phyloP scores from a whole-genome alignment of 495 filamentous ascomycete species.

The Penicillium antarcticum region DNA sequence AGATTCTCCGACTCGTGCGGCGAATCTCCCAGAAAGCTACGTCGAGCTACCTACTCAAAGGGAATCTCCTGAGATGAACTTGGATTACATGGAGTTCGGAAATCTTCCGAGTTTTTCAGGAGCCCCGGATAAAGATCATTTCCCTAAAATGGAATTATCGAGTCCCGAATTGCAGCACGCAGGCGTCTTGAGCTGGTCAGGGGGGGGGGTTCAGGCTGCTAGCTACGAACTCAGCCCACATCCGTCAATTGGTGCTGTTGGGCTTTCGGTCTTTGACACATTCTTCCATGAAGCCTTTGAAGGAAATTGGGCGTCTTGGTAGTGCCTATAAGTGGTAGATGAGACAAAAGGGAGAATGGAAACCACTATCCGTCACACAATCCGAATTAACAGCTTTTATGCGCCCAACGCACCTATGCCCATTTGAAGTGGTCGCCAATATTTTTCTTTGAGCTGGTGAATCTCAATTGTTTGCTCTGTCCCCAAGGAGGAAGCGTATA shows the following conservation, averaged over 20 bases:
- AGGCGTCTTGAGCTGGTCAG: background rate
- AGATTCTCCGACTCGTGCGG: no score
- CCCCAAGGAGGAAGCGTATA: conserved; percentile 36
- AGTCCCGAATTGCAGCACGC: background rate
- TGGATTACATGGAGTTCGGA: background rate
- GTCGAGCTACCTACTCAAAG: background rate
- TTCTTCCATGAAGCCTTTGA: background rate
- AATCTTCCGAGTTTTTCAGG: no score
- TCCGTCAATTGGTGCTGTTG: background rate
- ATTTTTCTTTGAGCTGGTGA: conserved; percentile 17
- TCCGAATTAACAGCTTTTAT: background rate
- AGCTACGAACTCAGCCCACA: background rate
- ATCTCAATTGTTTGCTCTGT: conserved; percentile 25
- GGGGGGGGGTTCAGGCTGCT: background rate
- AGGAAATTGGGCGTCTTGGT: background rate
- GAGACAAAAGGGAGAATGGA: no score
- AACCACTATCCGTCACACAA: no score
- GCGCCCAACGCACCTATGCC: background rate
- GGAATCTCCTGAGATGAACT: background rate
- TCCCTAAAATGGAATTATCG: background rate
- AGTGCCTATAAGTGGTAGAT: background rate
- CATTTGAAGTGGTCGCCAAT: conserved; percentile 12
- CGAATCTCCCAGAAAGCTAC: background rate
- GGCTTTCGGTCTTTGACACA: background rate
- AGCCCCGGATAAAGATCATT: no score